These are phyloP conservation scores for Penicillium subrubescens DNA, from an alignment of 495 filamentous ascomycete genomes.

Conservation along the genomic window DNA sequence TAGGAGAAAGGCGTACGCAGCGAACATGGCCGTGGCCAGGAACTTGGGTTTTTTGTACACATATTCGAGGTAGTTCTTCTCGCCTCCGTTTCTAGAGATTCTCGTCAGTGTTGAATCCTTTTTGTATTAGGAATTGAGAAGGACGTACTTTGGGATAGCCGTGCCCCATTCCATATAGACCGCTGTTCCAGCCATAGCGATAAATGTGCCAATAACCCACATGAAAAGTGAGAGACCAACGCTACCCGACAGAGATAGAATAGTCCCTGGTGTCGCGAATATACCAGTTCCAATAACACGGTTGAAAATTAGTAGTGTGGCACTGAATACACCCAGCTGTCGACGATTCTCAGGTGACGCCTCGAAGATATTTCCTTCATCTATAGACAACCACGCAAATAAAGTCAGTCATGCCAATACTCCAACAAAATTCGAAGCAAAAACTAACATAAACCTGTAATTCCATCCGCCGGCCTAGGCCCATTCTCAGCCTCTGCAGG, in stretches of 20 bases:
- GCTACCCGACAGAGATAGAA: constrained; percentile 54
- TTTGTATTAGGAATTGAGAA: background rate
- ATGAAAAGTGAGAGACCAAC: constrained; percentile 56
- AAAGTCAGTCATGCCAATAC: background rate
- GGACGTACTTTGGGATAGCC: constrained; percentile 46
- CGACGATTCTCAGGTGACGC: constrained; percentile 65
- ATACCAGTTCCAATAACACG: constrained; percentile 70
- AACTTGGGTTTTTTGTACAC: constrained; percentile 66
- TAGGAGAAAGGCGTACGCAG: constrained; percentile 57
- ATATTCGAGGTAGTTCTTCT: constrained; percentile 73
- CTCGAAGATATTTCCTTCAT: constrained; percentile 58
- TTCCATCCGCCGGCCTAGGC: constrained; percentile 35
- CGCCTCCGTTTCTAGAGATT: constrained; percentile 60
- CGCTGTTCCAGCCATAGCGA: constrained; percentile 51
- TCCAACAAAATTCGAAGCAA: background rate
- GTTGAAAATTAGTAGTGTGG: constrained; percentile 64
- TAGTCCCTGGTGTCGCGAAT: constrained; percentile 62
- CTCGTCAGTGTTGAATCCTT: background rate
- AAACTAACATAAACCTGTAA: constrained; percentile 40
- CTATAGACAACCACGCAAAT: constrained; percentile 15
- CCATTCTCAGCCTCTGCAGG: constrained; percentile 25
- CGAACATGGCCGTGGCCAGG: constrained; percentile 64
- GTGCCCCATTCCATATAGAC: constrained; percentile 60
- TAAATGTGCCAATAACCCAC: constrained; percentile 54
- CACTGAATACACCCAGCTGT: constrained; percentile 61